phyloP scores from a whole-genome alignment of 2,329 filamentous ascomycete species.

The Diaporthe longicolla region DNA sequence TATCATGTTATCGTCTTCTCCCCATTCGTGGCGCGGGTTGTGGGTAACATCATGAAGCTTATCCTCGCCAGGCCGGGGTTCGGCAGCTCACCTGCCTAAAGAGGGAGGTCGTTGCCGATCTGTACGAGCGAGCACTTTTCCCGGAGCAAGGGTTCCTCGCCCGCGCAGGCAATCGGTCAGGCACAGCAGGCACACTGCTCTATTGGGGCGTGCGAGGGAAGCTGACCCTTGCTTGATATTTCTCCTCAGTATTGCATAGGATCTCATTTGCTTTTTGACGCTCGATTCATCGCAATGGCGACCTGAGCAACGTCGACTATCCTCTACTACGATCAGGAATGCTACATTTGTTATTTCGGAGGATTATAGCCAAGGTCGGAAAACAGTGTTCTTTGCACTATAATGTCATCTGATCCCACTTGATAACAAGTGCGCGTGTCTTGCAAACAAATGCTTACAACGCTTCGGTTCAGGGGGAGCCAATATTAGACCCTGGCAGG shows the following conservation, averaged over 20 bases:
- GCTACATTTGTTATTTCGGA: not conserved
- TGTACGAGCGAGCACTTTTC: not conserved
- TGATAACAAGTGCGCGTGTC: not conserved
- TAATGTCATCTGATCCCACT: not conserved
- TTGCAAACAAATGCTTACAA: not conserved
- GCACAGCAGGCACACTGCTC: constrained; percentile 9
- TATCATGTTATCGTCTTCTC: constrained; percentile 13
- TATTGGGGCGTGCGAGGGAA: not conserved
- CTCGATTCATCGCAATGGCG: not conserved
- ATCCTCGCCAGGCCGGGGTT: constrained; percentile 13
- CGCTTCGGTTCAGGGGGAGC: not conserved
- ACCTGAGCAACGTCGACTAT: not conserved
- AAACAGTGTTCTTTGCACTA: too few species aligned
- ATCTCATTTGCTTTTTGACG: not conserved
- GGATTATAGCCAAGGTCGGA: not conserved
- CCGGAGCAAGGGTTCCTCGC: constrained; percentile 1
- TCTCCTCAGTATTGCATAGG: not conserved
- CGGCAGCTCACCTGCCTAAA: not conserved
- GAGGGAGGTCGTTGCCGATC: constrained; percentile 21
- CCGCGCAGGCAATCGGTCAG: not conserved
- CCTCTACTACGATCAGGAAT: not conserved
- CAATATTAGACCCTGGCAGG: not conserved
- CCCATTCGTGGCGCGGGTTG: constrained; percentile 13
- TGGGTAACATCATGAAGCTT: constrained; percentile 26
- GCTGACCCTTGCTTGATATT: not conserved